phyloP scores from a whole-genome alignment of 768 basidiomycete species.

The Trametes coccinea region DNA sequence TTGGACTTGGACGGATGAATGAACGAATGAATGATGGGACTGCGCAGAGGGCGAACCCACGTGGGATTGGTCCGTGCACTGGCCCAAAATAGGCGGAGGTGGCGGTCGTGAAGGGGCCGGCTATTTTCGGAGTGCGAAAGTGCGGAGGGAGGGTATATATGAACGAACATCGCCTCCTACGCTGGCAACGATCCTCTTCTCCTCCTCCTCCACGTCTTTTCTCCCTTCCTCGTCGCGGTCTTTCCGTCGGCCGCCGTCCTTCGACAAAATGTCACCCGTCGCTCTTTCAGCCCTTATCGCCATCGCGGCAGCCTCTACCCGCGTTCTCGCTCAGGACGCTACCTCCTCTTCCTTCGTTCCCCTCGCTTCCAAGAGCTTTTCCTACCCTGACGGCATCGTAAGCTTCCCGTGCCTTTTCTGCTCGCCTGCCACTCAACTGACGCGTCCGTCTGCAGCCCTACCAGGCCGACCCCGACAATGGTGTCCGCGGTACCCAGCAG shows the following conservation, averaged over 20 bases:
- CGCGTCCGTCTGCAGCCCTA: slow-evolving; percentile 43
- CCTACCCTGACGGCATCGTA: slow-evolving; percentile 28
- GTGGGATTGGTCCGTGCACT: slow-evolving; percentile 17
- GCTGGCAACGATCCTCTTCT: slow-evolving; percentile 15
- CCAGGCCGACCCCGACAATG: slow-evolving; percentile 45
- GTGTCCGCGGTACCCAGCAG: slow-evolving; percentile 53
- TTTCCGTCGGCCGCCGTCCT: slow-evolving; percentile 13
- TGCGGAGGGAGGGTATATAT: slow-evolving; percentile 23
- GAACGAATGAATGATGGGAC: not conserved
- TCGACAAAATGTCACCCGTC: slow-evolving; percentile 35
- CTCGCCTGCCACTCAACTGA: not conserved
- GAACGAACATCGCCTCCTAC: not conserved
- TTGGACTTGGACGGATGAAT: not conserved
- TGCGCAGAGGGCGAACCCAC: not conserved
- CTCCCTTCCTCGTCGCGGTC: slow-evolving; percentile 14
- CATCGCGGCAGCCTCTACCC: slow-evolving; percentile 28
- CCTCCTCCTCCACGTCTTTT: slow-evolving; percentile 13
- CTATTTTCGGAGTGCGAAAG: slow-evolving; percentile 22
- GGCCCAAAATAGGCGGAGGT: slow-evolving; percentile 7
- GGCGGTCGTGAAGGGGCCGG: slow-evolving; percentile 4
- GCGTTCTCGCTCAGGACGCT: slow-evolving; percentile 28
- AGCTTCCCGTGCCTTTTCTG: not conserved
- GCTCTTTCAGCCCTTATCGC: slow-evolving; percentile 38
- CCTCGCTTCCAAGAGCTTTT: slow-evolving; percentile 29
- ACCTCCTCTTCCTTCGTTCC: slow-evolving; percentile 30